phyloP scores from a whole-genome alignment of 179 eudicot genomes.

The Spergularia azorica region DNA sequence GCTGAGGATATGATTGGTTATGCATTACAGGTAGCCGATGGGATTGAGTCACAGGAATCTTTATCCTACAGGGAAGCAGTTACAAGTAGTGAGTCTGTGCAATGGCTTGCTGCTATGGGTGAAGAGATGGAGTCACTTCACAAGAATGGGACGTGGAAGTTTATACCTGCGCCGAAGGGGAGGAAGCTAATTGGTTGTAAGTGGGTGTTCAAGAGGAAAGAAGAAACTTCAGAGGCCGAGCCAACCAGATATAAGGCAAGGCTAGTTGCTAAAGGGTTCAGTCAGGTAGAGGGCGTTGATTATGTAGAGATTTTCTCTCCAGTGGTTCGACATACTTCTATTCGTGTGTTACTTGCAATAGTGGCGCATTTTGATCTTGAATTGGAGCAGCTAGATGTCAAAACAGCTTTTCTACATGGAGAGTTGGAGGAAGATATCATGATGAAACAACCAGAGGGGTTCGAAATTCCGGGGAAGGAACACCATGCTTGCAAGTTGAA shows the following conservation, averaged over 20 bases:
- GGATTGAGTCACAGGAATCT: not conserved
- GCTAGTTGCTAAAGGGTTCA: too few species aligned
- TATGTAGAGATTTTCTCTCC: too few species aligned
- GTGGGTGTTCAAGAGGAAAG: too few species aligned
- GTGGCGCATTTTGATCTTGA: not conserved
- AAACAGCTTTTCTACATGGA: not conserved
- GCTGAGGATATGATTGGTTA: constrained; percentile 1
- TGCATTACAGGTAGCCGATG: constrained; percentile 8
- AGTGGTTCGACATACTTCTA: too few species aligned
- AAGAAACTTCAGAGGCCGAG: too few species aligned
- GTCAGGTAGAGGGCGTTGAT: too few species aligned
- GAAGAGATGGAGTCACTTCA: constrained; percentile 24
- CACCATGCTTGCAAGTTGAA: too few species aligned
- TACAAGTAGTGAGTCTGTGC: not conserved
- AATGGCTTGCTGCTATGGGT: constrained; percentile 4
- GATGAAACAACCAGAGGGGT: constrained; percentile 1
- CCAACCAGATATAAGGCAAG: too few species aligned
- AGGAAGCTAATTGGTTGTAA: too few species aligned
- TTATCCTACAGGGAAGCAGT: not conserved
- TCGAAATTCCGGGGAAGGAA: not conserved
- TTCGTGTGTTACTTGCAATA: not conserved
- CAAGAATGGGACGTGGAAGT: constrained; percentile 15
- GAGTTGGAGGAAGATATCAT: not conserved
- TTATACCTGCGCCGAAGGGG: not conserved
- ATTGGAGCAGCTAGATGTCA: not conserved